These are phyloP conservation scores for Dichomitus squalens DNA, from an alignment of 1,284 basidiomycete species.

Conservation along the genomic window DNA sequence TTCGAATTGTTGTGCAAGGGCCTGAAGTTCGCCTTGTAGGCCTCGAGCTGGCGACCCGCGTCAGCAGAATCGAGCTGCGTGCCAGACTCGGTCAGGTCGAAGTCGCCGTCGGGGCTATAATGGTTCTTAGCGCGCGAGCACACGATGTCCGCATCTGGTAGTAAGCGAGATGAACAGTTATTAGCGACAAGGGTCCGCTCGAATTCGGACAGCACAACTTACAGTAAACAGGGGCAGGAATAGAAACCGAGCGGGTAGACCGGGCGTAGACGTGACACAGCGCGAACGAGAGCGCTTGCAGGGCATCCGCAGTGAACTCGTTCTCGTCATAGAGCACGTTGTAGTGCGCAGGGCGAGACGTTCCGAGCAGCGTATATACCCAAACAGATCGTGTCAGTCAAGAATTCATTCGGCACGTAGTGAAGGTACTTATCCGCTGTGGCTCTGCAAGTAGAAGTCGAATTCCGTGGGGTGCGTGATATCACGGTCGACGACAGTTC, in stretches of 20 bases:
- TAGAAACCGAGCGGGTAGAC: slow-evolving; percentile 81
- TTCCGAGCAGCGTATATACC: slow-evolving; percentile 45
- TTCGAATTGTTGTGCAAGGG: slow-evolving; percentile 53
- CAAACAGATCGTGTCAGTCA: slow-evolving; percentile 17
- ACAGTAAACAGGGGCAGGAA: slow-evolving; percentile 86
- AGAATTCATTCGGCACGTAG: background rate
- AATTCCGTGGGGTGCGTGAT: slow-evolving; percentile 76
- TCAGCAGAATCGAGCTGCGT: slow-evolving; percentile 44
- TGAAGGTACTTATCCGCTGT: slow-evolving; percentile 51
- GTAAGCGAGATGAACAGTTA: slow-evolving; percentile 2
- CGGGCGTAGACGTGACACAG: slow-evolving; percentile 83
- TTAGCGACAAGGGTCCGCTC: background rate
- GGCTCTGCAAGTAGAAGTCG: slow-evolving; percentile 81
- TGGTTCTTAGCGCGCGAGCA: slow-evolving; percentile 80
- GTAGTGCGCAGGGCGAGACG: slow-evolving; percentile 64
- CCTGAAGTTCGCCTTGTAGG: slow-evolving; percentile 57
- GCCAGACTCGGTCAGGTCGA: slow-evolving; percentile 57
- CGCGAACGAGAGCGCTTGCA: slow-evolving; percentile 74
- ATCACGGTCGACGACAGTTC: slow-evolving; percentile 74
- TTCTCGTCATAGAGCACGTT: slow-evolving; percentile 64
- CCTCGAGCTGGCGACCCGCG: slow-evolving; percentile 48
- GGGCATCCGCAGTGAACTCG: slow-evolving; percentile 59
- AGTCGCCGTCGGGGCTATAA: slow-evolving; percentile 60
- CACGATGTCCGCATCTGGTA: slow-evolving; percentile 80
- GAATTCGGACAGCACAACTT: slow-evolving; percentile 30